These are phyloP conservation scores for Coniferiporia sulphurascens DNA, from an alignment of 1,284 basidiomycete genomes.

Conservation along the genomic window DNA sequence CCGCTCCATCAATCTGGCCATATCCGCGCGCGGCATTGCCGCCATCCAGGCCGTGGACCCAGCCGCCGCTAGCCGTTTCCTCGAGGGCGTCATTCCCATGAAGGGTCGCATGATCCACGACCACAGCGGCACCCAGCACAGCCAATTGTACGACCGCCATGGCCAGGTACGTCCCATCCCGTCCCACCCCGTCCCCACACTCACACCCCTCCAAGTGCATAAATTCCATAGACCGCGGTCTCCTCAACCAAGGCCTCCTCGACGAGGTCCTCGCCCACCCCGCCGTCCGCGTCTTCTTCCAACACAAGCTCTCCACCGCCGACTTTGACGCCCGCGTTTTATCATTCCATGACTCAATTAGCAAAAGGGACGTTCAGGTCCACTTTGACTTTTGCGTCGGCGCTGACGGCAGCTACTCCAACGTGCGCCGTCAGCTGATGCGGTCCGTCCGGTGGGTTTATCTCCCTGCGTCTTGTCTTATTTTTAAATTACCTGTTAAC, in stretches of 20 bases:
- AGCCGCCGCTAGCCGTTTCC: constrained; percentile 67
- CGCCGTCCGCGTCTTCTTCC: constrained; percentile 71
- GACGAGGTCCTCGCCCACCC: constrained; percentile 59
- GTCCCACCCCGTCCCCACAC: neutral
- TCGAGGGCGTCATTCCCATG: constrained; percentile 89
- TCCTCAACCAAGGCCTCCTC: constrained; percentile 85
- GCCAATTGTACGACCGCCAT: constrained; percentile 83
- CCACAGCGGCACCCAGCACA: constrained; percentile 61
- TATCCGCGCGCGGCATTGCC: constrained; percentile 88
- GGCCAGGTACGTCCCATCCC: constrained; percentile 60
- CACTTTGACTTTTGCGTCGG: constrained; percentile 84
- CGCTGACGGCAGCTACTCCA: constrained; percentile 85
- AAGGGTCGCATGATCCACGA: constrained; percentile 94
- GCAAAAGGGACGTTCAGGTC: constrained; percentile 40
- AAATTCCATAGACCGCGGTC: constrained; percentile 87
- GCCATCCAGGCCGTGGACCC: constrained; percentile 81
- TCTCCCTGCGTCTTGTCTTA: constrained; percentile 18
- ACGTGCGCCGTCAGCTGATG: constrained; percentile 87
- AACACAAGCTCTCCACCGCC: constrained; percentile 70
- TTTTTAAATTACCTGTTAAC: constrained; percentile 3
- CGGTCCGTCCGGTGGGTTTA: constrained; percentile 73
- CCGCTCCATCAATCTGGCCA: constrained; percentile 94
- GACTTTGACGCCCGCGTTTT: constrained; percentile 69
- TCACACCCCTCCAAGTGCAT: constrained; percentile 61
- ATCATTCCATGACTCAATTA: constrained; percentile 42